Base-by-base conservation (phyloP, 2,329 filamentous ascomycete genomes). In the Cadophora sp. region DNA sequence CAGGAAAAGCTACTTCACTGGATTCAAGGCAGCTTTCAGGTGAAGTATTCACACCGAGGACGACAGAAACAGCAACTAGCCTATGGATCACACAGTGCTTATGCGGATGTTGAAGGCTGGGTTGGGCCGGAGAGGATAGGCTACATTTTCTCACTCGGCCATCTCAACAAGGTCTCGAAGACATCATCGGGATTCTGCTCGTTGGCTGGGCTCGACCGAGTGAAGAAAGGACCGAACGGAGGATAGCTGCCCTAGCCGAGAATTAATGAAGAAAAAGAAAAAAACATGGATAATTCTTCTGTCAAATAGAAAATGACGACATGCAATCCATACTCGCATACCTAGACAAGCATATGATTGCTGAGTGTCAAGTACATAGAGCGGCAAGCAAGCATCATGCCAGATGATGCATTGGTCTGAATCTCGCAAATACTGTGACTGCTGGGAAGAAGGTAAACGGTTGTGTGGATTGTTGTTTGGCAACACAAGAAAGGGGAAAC, bases 1-100 rank as follows among this genome's bases (percentile, higher is more conserved):
- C 74, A 81, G 90, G 66, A 85, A 85, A 76, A 71, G 79, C 72
- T 82, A 82, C 68, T 82, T 82, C 55, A 74, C 80, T 70, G 80
- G 80, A 8, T 82, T 82, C 64, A 80, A 76, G 58, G 56, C 72
- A 20, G 68, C 64, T 1, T 70, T 71, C 41, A 71, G 64, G 43
- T 74, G 66, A 73, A 66, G 33, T 3, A 3, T 48, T 20, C 20
- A 13, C 13, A 13, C 45, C 6, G 43, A 22, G 2, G 36, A 22
- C 7, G 8, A 39, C 36, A 4, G 11, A 4, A 9, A 39, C 8
- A 6, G 36, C 36, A 39, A 5, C 11, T 0, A 9, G 1, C 2
- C 36, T 0, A 39, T 4, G 36, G 11, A 8, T 39, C 11, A 2
- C 8, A 39, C 36, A 39, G 11, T 8, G 36, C 36, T 39, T 39